These are phyloP conservation scores for Gentiana macrophylla DNA, from an alignment of 257 asterid species.

Conservation along the genomic window DNA sequence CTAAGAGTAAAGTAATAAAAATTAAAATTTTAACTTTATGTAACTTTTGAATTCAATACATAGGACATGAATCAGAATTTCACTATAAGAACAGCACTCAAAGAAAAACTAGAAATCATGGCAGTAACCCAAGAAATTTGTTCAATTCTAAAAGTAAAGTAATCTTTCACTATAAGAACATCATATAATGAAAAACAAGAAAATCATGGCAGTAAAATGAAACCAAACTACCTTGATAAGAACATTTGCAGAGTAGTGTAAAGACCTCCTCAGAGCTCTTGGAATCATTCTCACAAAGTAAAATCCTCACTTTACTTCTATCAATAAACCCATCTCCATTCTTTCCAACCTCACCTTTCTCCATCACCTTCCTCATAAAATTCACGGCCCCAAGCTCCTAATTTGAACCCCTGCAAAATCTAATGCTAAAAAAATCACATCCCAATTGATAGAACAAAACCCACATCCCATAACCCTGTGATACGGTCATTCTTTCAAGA, in stretches of 20 bases:
- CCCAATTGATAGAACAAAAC: neutral
- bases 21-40: too few species aligned
- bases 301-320: slow-evolving; percentile 83
- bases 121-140: too few species aligned
- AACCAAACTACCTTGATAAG: slow-evolving; percentile 60
- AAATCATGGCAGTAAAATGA: neutral
- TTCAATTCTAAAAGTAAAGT: too few species aligned
- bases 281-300: slow-evolving; percentile 79
- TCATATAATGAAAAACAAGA: too few species aligned
- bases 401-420: slow-evolving; percentile 11
- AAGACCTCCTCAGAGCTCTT: slow-evolving; percentile 62
- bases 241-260: slow-evolving; percentile 70
- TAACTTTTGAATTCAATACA: too few species aligned
- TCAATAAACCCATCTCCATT: slow-evolving; percentile 79
- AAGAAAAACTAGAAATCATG: too few species aligned
- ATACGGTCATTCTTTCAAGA: slow-evolving; percentile 8
- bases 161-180: too few species aligned
- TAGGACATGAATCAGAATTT: too few species aligned
- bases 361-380: slow-evolving; percentile 23
- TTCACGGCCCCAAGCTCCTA: neutral
- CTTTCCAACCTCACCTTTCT: slow-evolving; percentile 43
- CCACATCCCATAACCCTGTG: neutral
- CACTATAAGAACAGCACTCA: too few species aligned
- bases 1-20: too few species aligned
- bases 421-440: slow-evolving; percentile 16